phyloP scores from a whole-genome alignment of 495 filamentous ascomycete genomes.

The Hamigera avellanea region DNA sequence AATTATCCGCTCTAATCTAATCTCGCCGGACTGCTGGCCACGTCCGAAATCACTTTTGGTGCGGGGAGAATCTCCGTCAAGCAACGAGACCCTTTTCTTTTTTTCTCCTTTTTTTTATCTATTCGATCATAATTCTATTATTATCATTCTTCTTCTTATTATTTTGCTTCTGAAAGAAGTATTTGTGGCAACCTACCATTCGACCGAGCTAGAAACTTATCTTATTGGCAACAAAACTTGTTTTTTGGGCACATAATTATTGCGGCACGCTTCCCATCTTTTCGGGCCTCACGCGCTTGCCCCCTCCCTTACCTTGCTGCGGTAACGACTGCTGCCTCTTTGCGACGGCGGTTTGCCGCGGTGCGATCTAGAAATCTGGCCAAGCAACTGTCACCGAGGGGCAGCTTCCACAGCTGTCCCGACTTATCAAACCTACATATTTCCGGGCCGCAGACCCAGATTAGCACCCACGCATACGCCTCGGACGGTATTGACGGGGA shows the following conservation, averaged over 20 bases:
- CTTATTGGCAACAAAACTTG: too few relatives aligned
- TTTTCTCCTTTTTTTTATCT: constrained; percentile 1
- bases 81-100: not conserved
- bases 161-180: too few relatives aligned
- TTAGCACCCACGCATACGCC: constrained; percentile 13
- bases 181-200: too few relatives aligned
- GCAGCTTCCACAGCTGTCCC: constrained; percentile 41
- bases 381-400: constrained; percentile 31
- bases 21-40: not conserved
- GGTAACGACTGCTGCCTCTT: not conserved
- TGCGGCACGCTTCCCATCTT: not conserved
- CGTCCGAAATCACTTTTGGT: not conserved
- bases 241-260: too few relatives aligned
- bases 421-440: constrained; percentile 36
- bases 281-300: not conserved
- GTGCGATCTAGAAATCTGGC: constrained; percentile 32
- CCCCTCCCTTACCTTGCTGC: not conserved
- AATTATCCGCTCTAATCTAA: not conserved
- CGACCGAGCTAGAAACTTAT: too few relatives aligned
- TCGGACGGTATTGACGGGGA: constrained; percentile 18
- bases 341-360: constrained; percentile 14
- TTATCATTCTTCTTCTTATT: constrained; percentile 1
- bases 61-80: not conserved
- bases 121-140: too few relatives aligned
- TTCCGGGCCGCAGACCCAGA: constrained; percentile 16